These are phyloP conservation scores for Debaryomyces sp. DNA, from an alignment of 1,139 yeast species.

Conservation along the genomic window DNA sequence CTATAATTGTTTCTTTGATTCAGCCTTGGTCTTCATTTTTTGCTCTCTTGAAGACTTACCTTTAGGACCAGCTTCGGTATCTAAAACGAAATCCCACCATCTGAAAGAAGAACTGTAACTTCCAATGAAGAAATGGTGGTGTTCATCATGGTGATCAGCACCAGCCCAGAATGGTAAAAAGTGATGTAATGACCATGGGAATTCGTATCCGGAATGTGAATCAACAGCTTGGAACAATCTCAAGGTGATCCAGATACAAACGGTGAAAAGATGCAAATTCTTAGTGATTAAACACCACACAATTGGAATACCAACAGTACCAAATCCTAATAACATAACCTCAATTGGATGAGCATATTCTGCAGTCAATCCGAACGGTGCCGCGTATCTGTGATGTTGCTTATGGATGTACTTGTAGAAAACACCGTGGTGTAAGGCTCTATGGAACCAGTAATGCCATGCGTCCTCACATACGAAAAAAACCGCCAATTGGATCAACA, in stretches of 20 bases:
- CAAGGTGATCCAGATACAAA: slow-evolving; percentile 45
- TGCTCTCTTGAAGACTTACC: slow-evolving; percentile 43
- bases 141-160: slow-evolving; percentile 53
- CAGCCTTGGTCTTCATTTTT: slow-evolving; percentile 28
- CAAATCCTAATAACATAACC: slow-evolving; percentile 47
- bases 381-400: slow-evolving; percentile 53
- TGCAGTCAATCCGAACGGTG: slow-evolving; percentile 53
- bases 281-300: slow-evolving; percentile 40
- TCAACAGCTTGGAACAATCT: slow-evolving; percentile 53
- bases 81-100: slow-evolving; percentile 49
- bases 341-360: slow-evolving; percentile 54
- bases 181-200: slow-evolving; percentile 52
- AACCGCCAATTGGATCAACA: slow-evolving; percentile 35
- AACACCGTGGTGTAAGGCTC: slow-evolving; percentile 49
- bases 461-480: slow-evolving; percentile 49
- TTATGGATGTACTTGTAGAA: slow-evolving; percentile 52
- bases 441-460: slow-evolving; percentile 53
- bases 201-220: slow-evolving; percentile 52
- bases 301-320: slow-evolving; percentile 52
- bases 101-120: slow-evolving; percentile 49
- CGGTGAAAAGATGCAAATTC: slow-evolving; percentile 46
- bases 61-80: slow-evolving; percentile 48
- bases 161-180: slow-evolving; percentile 54
- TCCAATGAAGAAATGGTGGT: slow-evolving; percentile 50
- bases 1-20: slow-evolving; percentile 8